These are phyloP conservation scores for Mucor saturninus DNA, from an alignment of 371 early-diverging fungal species.

Conservation along the genomic window DNA sequence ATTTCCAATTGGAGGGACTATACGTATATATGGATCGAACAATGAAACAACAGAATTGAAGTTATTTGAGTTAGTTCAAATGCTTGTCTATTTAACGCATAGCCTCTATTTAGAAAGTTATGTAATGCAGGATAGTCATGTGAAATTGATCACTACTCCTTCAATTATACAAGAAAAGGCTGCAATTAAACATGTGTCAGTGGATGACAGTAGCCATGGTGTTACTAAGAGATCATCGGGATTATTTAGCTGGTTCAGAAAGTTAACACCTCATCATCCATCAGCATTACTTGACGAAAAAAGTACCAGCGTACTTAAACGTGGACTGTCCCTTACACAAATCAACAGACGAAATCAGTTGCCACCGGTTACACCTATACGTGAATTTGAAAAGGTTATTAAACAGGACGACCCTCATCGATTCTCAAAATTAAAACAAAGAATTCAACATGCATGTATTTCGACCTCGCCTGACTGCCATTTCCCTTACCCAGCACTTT, in stretches of 20 bases:
- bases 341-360: conserved; percentile 6
- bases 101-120: conserved; percentile 29
- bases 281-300: conserved; percentile 9
- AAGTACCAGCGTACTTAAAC: conserved; percentile 24
- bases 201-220: background rate
- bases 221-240: background rate
- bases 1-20: conserved; percentile 26
- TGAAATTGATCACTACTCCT: conserved; percentile 23
- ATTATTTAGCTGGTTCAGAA: conserved; percentile 15
- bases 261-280: conserved; percentile 3
- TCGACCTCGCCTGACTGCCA: conserved; percentile 65
- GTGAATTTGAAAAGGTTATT: background rate
- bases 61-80: conserved; percentile 5
- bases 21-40: conserved; percentile 23
- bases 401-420: conserved; percentile 28
- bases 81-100: conserved; percentile 23
- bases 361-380: background rate
- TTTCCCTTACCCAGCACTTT: conserved; percentile 61
- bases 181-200: background rate
- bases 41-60: conserved; percentile 11
- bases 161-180: background rate
- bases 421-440: conserved; percentile 45
- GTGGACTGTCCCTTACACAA: conserved; percentile 12
- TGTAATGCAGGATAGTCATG: conserved; percentile 37
- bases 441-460: conserved; percentile 55